A percentile compares a stretch with the other conserved stretches of the same genome.
Evolutionary conservation across 768 basidiomycete species (phyloP).

Genomic region (Phanerochaete carnosa): DNA sequence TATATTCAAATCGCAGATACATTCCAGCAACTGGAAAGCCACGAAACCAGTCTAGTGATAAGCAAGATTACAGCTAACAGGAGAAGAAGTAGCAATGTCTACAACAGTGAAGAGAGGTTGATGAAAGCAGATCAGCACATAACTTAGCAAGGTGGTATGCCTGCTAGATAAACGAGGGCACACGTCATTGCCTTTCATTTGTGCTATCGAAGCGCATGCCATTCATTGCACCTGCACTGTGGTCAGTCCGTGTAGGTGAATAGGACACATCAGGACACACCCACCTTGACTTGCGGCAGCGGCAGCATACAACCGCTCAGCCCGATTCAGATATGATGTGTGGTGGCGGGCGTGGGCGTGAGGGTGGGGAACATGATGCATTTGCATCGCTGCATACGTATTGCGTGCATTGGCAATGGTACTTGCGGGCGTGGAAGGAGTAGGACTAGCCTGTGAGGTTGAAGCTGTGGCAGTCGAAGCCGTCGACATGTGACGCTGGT

Average conservation of each 20-base stretch:
- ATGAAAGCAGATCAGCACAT: neutral
- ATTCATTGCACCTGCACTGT: neutral
- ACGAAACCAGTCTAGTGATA: neutral
- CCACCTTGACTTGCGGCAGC: neutral
- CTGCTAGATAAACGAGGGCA: too few relatives aligned
- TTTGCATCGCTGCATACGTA: conserved; percentile 51
- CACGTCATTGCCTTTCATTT: neutral
- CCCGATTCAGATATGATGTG: conserved; percentile 47
- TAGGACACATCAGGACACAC: neutral
- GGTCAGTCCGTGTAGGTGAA: neutral
- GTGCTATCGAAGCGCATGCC: neutral
- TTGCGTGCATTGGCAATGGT: conserved; percentile 36
- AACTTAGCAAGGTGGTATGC: neutral
- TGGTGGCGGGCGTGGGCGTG: conserved; percentile 77
- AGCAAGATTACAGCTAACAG: neutral
- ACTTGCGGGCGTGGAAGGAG: neutral
- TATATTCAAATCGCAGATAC: neutral
- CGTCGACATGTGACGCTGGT: conserved; percentile 9
- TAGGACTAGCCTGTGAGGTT: conserved; percentile 3
- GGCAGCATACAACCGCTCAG: conserved; percentile 24
- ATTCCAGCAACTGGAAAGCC: neutral
- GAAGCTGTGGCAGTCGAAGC: neutral
- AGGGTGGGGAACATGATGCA: conserved; percentile 81
- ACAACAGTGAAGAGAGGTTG: neutral
- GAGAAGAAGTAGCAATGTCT: neutral